These are phyloP conservation scores for Boletus eberwhitei DNA, from an alignment of 768 basidiomycete species.

Conservation along the genomic window DNA sequence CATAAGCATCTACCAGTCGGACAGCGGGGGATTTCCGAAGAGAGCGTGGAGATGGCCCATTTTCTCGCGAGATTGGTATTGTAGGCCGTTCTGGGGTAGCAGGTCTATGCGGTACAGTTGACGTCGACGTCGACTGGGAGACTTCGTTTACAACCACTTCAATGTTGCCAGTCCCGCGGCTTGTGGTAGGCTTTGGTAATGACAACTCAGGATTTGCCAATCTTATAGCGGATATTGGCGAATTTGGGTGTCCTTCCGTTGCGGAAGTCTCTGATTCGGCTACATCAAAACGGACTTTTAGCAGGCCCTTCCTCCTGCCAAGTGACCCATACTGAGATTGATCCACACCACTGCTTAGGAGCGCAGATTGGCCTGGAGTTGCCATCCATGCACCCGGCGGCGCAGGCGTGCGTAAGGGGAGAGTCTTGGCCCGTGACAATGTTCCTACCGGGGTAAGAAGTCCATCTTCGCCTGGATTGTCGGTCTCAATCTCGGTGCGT, in stretches of 20 bases:
- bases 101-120: constrained; percentile 8
- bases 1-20: constrained; percentile 71
- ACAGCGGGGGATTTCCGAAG: constrained; percentile 51
- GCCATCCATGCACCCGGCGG: constrained; percentile 65
- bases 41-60: constrained; percentile 29
- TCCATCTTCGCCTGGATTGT: constrained; percentile 22
- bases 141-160: constrained; percentile 6
- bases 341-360: constrained; percentile 14
- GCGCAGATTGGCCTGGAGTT: constrained; percentile 45
- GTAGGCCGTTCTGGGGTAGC: constrained; percentile 22
- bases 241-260: constrained; percentile 24
- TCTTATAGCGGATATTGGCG: constrained; percentile 29
- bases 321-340: constrained; percentile 34
- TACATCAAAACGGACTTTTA: constrained; percentile 73
- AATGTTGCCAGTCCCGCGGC: constrained; percentile 5
- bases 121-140: neutral
- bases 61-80: constrained; percentile 26
- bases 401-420: constrained; percentile 58
- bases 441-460: constrained; percentile 45
- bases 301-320: constrained; percentile 48
- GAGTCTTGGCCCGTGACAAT: constrained; percentile 45
- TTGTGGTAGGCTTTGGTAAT: neutral
- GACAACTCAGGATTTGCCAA: constrained; percentile 22
- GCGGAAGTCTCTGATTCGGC: constrained; percentile 33
- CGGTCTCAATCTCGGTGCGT: constrained; percentile 14